These are phyloP conservation scores for Entomortierella chlamydospora DNA, from an alignment of 192 early-diverging fungal species.

Conservation along the genomic window DNA sequence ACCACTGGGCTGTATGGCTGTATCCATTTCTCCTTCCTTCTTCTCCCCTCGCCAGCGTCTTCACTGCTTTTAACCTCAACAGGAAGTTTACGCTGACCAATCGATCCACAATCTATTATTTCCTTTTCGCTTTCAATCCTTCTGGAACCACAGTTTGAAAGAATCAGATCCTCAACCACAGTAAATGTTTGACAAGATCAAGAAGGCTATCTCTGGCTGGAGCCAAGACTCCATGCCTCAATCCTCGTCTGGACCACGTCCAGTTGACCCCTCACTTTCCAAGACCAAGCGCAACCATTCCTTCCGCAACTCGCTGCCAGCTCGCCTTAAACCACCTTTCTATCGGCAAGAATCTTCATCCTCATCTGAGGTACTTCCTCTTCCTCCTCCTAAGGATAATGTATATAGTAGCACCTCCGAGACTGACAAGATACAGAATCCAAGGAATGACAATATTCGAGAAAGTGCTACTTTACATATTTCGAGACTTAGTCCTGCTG, in stretches of 20 bases:
- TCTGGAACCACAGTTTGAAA: too few species aligned
- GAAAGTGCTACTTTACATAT: too few species aligned
- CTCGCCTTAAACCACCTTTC: slow-evolving; percentile 27
- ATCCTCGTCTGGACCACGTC: slow-evolving; percentile 2
- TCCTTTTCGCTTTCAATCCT: too few species aligned
- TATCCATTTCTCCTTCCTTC: too few species aligned
- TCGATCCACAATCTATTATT: not conserved
- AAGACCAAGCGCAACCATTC: slow-evolving; percentile 13
- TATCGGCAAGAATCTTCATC: slow-evolving; percentile 17
- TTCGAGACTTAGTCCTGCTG: not conserved
- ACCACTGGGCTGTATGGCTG: too few species aligned
- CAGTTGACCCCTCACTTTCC: not conserved
- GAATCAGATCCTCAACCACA: not conserved
- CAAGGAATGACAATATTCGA: not conserved
- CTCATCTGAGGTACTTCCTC: slow-evolving; percentile 30
- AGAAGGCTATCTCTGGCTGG: slow-evolving; percentile 52
- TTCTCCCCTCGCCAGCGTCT: too few species aligned
- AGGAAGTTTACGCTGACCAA: too few species aligned
- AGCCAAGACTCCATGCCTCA: slow-evolving; percentile 12
- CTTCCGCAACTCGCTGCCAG: slow-evolving; percentile 37
- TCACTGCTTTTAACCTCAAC: too few species aligned
- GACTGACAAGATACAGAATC: not conserved
- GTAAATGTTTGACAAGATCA: slow-evolving; percentile 53
- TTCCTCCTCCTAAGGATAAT: slow-evolving; percentile 14
- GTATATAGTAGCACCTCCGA: not conserved